Percentiles rank a stretch among this genome's conserved stretches.
phyloP scores from a whole-genome alignment of 306 rosid species.

The Styphnolobium japonicum region DNA sequence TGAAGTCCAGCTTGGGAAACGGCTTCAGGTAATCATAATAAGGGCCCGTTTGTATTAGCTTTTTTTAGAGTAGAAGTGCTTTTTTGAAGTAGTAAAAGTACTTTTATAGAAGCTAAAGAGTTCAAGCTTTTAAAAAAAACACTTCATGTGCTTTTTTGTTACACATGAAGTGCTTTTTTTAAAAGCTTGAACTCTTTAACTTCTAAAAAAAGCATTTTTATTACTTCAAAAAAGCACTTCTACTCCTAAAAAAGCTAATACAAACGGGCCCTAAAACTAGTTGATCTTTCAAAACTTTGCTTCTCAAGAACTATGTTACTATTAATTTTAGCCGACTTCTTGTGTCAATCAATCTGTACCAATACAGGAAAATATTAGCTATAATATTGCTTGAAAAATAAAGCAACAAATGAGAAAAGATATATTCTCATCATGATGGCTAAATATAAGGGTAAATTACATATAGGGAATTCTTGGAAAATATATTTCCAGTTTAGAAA shows the following conservation, averaged over 20 bases:
- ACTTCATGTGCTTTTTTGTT: too few species aligned
- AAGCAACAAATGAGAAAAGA: not conserved
- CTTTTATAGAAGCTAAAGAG: too few species aligned
- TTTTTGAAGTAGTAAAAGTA: too few species aligned
- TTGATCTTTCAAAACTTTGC: constrained; percentile 4
- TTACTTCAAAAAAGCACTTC: too few species aligned
- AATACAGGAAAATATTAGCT: not conserved
- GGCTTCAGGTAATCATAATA: constrained; percentile 62
- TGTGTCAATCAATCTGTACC: not conserved
- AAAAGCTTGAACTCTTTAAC: too few species aligned
- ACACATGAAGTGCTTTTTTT: too few species aligned
- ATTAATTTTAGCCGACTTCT: not conserved
- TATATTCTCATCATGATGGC: not conserved
- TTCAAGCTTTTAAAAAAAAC: too few species aligned
- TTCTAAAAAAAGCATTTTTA: too few species aligned
- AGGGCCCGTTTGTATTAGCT: too few species aligned
- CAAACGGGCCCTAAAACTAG: too few species aligned
- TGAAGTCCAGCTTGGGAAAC: constrained; percentile 94
- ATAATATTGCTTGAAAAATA: not conserved
- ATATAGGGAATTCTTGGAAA: not conserved
- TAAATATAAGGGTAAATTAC: not conserved
- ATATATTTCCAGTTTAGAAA: not conserved
- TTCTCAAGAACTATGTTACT: not conserved
- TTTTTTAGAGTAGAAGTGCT: too few species aligned
- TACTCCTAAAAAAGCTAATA: too few species aligned